Percentiles rank a stretch among this genome's conserved stretches.
phyloP scores from a whole-genome alignment of 176 grass and related monocot genomes.

The Paspalum notatum region DNA sequence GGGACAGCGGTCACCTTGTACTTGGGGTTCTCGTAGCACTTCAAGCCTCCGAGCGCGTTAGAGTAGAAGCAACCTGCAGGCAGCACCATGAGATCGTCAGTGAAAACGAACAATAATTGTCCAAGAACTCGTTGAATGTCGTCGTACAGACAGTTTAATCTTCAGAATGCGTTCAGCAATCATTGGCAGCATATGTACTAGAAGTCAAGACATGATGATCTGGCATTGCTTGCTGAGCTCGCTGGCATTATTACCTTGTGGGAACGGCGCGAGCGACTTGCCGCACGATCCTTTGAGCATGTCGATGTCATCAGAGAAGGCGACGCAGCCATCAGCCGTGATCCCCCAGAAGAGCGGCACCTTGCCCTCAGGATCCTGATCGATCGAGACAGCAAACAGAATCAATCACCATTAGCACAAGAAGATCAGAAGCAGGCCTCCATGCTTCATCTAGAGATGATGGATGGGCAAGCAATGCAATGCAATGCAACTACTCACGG shows the following conservation, averaged over 20 bases:
- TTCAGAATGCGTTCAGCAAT: neutral
- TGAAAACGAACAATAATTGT: neutral
- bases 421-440: neutral
- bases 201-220: neutral
- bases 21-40: conserved; percentile 93
- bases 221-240: neutral
- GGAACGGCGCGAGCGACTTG: conserved; percentile 94
- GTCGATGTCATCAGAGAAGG: conserved; percentile 79
- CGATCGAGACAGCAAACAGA: neutral
- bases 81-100: neutral
- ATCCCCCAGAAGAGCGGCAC: conserved; percentile 84
- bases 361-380: conserved; percentile 63
- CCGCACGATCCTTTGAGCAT: conserved; percentile 92
- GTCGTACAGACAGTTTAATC: neutral
- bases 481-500: conserved; percentile 43
- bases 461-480: neutral
- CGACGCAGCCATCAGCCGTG: conserved; percentile 80
- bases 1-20: conserved; percentile 83
- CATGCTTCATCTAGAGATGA: too few relatives aligned
- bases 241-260: conserved; percentile 58
- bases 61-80: conserved; percentile 86
- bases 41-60: conserved; percentile 71
- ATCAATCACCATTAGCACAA: neutral
- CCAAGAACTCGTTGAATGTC: neutral
- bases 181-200: neutral